Percentiles rank a stretch among this genome's conserved stretches.
phyloP scores from a whole-genome alignment of 306 rosid species.

The Lathyrus aphaca region DNA sequence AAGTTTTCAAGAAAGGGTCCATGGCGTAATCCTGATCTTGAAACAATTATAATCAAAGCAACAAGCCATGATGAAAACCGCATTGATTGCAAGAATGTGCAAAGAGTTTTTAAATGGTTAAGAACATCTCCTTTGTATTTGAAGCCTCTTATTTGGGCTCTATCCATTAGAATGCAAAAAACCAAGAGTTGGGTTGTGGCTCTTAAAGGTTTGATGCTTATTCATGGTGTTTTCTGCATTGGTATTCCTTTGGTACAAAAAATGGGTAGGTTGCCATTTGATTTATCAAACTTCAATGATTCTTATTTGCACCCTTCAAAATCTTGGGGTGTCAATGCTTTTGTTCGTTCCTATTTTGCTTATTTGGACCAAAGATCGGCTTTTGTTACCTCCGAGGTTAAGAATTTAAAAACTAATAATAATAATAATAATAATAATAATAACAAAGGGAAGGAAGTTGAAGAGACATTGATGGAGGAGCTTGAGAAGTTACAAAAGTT shows the following conservation, averaged over 20 bases:
- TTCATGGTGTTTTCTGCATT: slow-evolving; percentile 72
- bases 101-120: slow-evolving; percentile 73
- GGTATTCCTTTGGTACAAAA: slow-evolving; percentile 49
- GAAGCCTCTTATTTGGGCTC: slow-evolving; percentile 55
- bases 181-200: slow-evolving; percentile 79
- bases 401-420: background rate
- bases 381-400: slow-evolving; percentile 37
- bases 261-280: slow-evolving; percentile 75
- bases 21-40: slow-evolving; percentile 64
- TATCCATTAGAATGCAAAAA: slow-evolving; percentile 62
- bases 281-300: slow-evolving; percentile 64
- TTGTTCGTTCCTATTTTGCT: slow-evolving; percentile 58
- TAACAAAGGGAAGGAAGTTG: slow-evolving; percentile 11
- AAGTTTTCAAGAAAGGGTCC: slow-evolving; percentile 48
- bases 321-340: slow-evolving; percentile 50
- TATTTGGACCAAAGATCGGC: slow-evolving; percentile 62
- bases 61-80: slow-evolving; percentile 72
- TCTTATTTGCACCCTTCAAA: slow-evolving; percentile 26
- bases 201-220: slow-evolving; percentile 83
- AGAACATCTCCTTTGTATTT: slow-evolving; percentile 62
- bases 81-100: slow-evolving; percentile 63
- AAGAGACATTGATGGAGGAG: slow-evolving; percentile 60
- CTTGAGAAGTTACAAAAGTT: slow-evolving; percentile 49
- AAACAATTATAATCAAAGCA: slow-evolving; percentile 67
- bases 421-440: background rate